Conservation (phyloP, 176 grass and related monocot genomes). For the Cymbopogon citratus region DNA sequence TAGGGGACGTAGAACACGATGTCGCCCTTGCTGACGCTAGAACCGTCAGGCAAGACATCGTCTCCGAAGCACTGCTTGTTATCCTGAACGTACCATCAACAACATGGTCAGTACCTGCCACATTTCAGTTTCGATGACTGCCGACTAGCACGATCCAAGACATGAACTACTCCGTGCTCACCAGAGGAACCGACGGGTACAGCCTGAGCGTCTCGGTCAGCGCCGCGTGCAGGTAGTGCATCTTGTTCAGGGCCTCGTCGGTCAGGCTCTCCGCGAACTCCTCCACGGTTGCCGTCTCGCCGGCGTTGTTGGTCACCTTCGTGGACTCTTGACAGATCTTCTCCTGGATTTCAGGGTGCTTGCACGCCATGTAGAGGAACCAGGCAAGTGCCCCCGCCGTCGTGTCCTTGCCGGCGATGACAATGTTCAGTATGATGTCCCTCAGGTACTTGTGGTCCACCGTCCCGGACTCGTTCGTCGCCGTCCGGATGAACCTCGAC, state of each 20-base stretch:
- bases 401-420: constrained; percentile 64
- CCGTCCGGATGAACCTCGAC: constrained; percentile 39
- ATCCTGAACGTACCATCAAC: constrained; percentile 22
- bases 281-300: constrained; percentile 4
- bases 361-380: constrained; percentile 73
- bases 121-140: no score
- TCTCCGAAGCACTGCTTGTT: constrained; percentile 62
- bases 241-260: constrained; percentile 59
- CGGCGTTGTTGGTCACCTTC: neutral
- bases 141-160: no score
- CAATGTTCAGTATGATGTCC: constrained; percentile 58
- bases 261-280: constrained; percentile 45
- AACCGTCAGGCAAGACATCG: constrained; percentile 51
- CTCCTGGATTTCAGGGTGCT: constrained; percentile 45
- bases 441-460: constrained; percentile 49
- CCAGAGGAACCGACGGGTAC: constrained; percentile 53
- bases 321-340: constrained; percentile 40
- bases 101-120: no score
- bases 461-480: constrained; percentile 7
- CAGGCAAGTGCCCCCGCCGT: constrained; percentile 46
- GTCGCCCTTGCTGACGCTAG: constrained; percentile 44
- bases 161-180: neutral
- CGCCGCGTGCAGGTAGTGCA: constrained; percentile 59
- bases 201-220: constrained; percentile 59
- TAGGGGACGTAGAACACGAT: constrained; percentile 63